Evolutionary conservation across 768 basidiomycete genomes (phyloP), one percentile per base, ranked within the genome.

Genomic region (Rhizopogon vulgaris): DNA sequence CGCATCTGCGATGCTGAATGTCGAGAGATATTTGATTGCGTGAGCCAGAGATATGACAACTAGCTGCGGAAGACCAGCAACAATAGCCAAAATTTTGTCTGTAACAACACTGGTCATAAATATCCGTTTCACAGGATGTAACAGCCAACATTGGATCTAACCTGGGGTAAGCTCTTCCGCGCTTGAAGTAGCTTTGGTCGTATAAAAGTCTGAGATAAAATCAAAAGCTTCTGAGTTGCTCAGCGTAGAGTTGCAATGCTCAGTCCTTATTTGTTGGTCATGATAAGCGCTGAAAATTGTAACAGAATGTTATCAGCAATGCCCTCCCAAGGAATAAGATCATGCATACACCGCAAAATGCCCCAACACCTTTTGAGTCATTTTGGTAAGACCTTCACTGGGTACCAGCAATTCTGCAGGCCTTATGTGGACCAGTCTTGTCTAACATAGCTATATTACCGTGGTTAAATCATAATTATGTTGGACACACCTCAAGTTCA

Each of bases 351-450:
- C 75, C n/a, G 79, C 69, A 58, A 88, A 85, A 62, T 91, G 79
- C 0, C 69, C 67, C 25, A 98, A 67, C 71, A 95, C 82, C 58
- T 87, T 90, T 55, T 82, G 80, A 1, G 90, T 93, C 22, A 80
- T 71, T 37, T 77, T 77, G 48, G 83, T 88, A 27, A 95, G 63
- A 3, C 76, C 79, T 6, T 69, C 59, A 47, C 73, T 66, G 6
- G 84, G 83, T 10, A 94, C 64, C 1, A 96, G 72, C 2, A 98
- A 68, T 58, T 97, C 95, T 1, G 84, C 76, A 4, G 95, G 95
- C 56, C 80, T 81, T 18, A 84, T 79, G 63, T 99, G 94, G 2
- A 86, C 82, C 55, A 99, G 75, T 40, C 95, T 75, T 0, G 94
- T 97, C 88, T 96, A 58, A 6, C 25, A 38, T 2, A 18, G 14